A percentile compares a stretch with the other conserved stretches of the same genome.
Evolutionary conservation across 306 rosid genomes (phyloP).

Genomic region (Parietaria judaica): DNA sequence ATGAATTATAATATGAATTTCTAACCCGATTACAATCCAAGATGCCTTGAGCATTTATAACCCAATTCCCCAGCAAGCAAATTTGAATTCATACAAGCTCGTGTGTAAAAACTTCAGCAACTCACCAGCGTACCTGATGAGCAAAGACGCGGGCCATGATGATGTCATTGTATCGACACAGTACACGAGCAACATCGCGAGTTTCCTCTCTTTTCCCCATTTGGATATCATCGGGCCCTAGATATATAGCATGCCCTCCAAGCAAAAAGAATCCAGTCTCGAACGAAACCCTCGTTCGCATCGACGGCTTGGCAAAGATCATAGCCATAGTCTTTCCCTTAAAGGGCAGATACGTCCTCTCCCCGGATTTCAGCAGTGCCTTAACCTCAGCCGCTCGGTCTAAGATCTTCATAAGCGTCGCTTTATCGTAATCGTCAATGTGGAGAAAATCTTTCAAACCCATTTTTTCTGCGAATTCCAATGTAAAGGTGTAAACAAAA

Average conservation of each 20-base stretch:
- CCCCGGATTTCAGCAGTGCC: slow-evolving; percentile 76
- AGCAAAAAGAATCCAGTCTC: slow-evolving; percentile 82
- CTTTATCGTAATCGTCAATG: slow-evolving; percentile 69
- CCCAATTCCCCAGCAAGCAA: not conserved
- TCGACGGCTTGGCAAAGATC: slow-evolving; percentile 95
- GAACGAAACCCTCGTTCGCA: slow-evolving; percentile 91
- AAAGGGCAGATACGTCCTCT: slow-evolving; percentile 65
- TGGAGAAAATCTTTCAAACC: slow-evolving; percentile 70
- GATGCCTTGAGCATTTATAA: not conserved
- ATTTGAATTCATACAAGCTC: no score
- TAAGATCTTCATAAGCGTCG: slow-evolving; percentile 65
- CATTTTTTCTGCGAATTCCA: slow-evolving; percentile 33
- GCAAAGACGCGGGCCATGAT: slow-evolving; percentile 95
- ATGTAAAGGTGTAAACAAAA: not conserved
- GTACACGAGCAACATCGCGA: slow-evolving; percentile 84
- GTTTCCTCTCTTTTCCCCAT: slow-evolving; percentile 99
- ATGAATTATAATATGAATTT: no score
- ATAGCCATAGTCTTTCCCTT: slow-evolving; percentile 93
- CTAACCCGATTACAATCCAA: no score
- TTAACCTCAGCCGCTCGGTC: slow-evolving; percentile 78
- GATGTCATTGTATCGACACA: slow-evolving; percentile 74
- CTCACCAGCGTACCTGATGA: slow-evolving; percentile 87
- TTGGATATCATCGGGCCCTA: slow-evolving; percentile 92
- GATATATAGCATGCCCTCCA: slow-evolving; percentile 88
- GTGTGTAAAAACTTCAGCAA: slow-evolving; percentile 8